Base-by-base conservation (phyloP, 2,329 filamentous ascomycete genomes). In the Ophiobolus disseminans region DNA sequence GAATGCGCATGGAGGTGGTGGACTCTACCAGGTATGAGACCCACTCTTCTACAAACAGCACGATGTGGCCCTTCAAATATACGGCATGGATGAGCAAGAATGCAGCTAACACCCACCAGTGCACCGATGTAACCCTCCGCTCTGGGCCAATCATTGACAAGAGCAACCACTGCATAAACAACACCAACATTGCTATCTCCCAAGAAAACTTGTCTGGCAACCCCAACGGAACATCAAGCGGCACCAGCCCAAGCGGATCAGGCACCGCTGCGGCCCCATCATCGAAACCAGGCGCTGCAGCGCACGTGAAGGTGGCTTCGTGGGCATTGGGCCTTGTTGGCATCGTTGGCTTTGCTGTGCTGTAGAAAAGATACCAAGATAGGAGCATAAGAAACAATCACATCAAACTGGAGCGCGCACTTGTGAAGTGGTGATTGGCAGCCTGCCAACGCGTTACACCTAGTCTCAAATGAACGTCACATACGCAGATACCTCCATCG, bases 91-190 rank as follows among this genome's bases (percentile, higher is more conserved):
- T n/a, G n/a, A n/a, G n/a, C n/a, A n/a, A n/a, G n/a, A n/a, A n/a
- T n/a, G n/a, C n/a, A n/a, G n/a, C n/a, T n/a, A n/a, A n/a, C n/a
- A n/a, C n/a, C n/a, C n/a, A n/a, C n/a, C 51, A 87, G 85, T 92
- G 89, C 71, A 86, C 88, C 65, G 88, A 92, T 62, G 83, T 91
- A 57, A 86, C 82, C 20, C 86, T 92, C 75, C 81, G 79, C 23
- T 74, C 76, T 41, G 74, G 75, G 9, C 77, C 75, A 80, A 13
- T 66, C 74, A 20, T n/a, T n/a, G 74, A 75, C 25, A 73, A 68
- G 58, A 57, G 68, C 17, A 73, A 75, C 31, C 72, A 79, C 48
- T 90, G 87, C 79, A 75, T 73, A 55, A 88, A 84, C 57, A 79
- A 78, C 55, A 83, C 79, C 8, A 82, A 80, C 25, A 75, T 89